Base-by-base conservation (phyloP, 2,329 filamentous ascomycete genomes). In the Xylariaceae sp. region DNA sequence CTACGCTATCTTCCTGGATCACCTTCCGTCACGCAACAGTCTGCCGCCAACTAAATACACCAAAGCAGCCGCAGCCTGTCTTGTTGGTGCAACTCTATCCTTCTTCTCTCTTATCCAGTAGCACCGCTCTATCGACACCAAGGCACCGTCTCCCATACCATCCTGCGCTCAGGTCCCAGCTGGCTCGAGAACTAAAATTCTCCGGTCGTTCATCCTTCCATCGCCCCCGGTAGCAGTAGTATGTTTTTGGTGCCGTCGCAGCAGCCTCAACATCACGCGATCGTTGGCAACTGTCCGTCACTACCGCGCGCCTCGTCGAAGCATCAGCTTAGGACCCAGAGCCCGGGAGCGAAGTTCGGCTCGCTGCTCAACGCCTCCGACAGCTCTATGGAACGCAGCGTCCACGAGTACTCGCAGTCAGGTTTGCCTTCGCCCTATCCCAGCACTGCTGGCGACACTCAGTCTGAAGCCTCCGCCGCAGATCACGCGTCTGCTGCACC, bases 401-500 rank as follows among this genome's bases (percentile, higher is more conserved):
- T 77, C 58, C 65, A 79, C 68, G 82, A 86, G 64, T 88, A 84
- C 69, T 76, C 81, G 77, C 82, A 87, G 77, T 77, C 82, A 86
- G 83, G 82, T 87, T 86, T 85, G 82, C 79, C 72, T 61, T 77
- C 77, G 72, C 75, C 76, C 65, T 79, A 77, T 67, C 72, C 75
- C 59, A 73, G 69, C 66, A 71, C 70, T 62, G 72, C 71, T 64
- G 72, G 67, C 68, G 70, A 77, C 70, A 66, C 75, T 65, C 75
- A 80, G 72, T 89, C 87, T 88, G 86, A 93, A 83, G 80, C 74
- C 61, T 76, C 80, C 61, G 67, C 74, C 67, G 78, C 83, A 92
- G 89, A 94, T 83, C 85, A 86, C 74, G 74, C 83, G 66, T 85
- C 88, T 84, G 82, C 84, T 83, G 84, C 83, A 67, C 83, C 90